Percentiles rank a stretch among this genome's conserved stretches.
Evolutionary conservation across 352 stramenopile genomes (phyloP).

Genomic region (Hyaloperonospora brassicae): DNA sequence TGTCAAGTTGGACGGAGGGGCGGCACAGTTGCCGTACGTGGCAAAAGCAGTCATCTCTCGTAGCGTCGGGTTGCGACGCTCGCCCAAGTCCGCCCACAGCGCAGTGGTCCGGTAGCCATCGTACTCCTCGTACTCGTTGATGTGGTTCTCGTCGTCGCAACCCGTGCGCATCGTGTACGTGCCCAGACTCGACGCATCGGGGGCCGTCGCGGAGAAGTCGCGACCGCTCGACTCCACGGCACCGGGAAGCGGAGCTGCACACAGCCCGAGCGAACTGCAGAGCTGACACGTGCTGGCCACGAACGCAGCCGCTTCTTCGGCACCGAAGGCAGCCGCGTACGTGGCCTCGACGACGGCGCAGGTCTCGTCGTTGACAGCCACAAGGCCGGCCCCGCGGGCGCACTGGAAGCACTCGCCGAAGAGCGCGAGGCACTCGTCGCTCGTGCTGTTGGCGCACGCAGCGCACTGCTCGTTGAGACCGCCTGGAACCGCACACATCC

Average conservation of each 20-base stretch:
- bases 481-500: conserved; percentile 23
- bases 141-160: conserved; percentile 45
- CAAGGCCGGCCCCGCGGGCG: conserved; percentile 24
- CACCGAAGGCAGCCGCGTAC: conserved; percentile 38
- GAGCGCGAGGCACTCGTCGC: conserved; percentile 30
- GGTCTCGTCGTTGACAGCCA: conserved; percentile 37
- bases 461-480: conserved; percentile 40
- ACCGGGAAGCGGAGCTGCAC: conserved; percentile 46
- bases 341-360: conserved; percentile 34
- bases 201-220: conserved; percentile 34
- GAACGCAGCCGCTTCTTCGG: conserved; percentile 27
- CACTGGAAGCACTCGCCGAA: conserved; percentile 44
- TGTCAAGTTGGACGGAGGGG: conserved; percentile 40
- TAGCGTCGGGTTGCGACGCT: conserved; percentile 41
- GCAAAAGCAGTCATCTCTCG: conserved; percentile 38
- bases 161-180: conserved; percentile 41
- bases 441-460: conserved; percentile 27
- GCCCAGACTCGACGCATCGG: conserved; percentile 19
- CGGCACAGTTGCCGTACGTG: conserved; percentile 46
- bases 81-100: conserved; percentile 37
- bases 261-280: conserved; percentile 35
- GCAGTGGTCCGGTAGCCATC: conserved; percentile 33
- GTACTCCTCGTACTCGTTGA: conserved; percentile 50
- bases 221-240: conserved; percentile 46
- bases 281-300: conserved; percentile 32